Conservation (phyloP, 2,329 filamentous ascomycete species). For the Aschersonia sp. region DNA sequence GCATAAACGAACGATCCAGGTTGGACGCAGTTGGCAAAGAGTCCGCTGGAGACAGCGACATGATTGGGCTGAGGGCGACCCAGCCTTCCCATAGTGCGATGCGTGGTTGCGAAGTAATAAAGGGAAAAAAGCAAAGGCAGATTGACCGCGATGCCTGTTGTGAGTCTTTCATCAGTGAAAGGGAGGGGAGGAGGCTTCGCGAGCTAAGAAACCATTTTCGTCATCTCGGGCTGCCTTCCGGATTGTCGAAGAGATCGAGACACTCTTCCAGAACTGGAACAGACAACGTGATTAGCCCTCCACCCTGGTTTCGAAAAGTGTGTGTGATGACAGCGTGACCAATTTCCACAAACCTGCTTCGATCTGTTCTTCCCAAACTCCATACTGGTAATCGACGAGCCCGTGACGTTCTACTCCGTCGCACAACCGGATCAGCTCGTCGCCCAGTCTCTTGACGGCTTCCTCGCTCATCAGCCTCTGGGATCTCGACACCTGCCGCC, state of each 20-base stretch:
- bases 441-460: constrained; percentile 63
- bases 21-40: neutral
- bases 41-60: no score
- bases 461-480: constrained; percentile 55
- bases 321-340: neutral
- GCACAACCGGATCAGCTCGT: constrained; percentile 68
- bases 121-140: neutral
- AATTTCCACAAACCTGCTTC: constrained; percentile 49
- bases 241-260: constrained; percentile 2
- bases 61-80: neutral
- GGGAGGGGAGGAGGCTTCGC: neutral
- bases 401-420: constrained; percentile 81
- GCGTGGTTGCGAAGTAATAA: neutral
- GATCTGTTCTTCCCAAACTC: constrained; percentile 90
- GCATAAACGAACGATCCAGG: neutral
- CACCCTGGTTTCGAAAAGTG: neutral
- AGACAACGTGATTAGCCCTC: neutral
- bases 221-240: neutral
- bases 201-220: neutral
- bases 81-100: neutral
- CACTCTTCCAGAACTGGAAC: constrained; percentile 2
- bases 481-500: constrained; percentile 38
- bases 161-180: neutral
- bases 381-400: constrained; percentile 95
- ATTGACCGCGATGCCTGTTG: neutral